Evolutionary conservation across 176 grass and related monocot species (phyloP).

Genomic region (Aegilops longissima): DNA sequence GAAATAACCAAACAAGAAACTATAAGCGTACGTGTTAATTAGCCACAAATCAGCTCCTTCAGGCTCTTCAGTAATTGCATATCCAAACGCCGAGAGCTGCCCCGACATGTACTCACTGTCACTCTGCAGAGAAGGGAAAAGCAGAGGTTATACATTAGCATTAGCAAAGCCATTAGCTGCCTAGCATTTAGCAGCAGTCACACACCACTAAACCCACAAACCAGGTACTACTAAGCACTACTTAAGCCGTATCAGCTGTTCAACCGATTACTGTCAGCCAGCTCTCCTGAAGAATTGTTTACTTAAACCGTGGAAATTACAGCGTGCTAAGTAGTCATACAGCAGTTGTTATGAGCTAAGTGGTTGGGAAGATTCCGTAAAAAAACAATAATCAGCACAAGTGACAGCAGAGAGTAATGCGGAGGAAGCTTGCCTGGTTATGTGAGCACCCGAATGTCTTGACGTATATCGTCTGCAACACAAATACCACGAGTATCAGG

Average conservation of each 20-base stretch:
- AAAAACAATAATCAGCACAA: background rate
- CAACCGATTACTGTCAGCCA: background rate
- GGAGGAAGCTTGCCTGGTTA: slow-evolving; percentile 68
- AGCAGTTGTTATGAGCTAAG: background rate
- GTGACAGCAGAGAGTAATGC: background rate
- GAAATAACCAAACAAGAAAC: slow-evolving; percentile 14
- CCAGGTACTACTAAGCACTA: background rate
- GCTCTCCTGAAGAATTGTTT: background rate
- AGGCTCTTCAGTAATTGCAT: slow-evolving; percentile 70
- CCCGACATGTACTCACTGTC: slow-evolving; percentile 98
- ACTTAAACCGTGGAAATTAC: background rate
- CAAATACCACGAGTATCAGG: background rate
- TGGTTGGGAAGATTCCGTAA: background rate
- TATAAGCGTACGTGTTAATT: slow-evolving; percentile 75
- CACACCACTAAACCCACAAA: background rate
- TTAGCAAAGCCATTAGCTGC: background rate
- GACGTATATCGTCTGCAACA: slow-evolving; percentile 75
- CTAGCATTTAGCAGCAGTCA: background rate
- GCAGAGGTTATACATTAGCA: background rate
- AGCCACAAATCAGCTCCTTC: slow-evolving; percentile 94
- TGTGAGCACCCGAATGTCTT: slow-evolving; percentile 96
- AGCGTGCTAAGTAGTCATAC: background rate
- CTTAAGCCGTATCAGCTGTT: background rate
- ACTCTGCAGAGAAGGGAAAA: slow-evolving; percentile 52
- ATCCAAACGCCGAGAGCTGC: slow-evolving; percentile 91